A percentile compares a stretch with the other conserved stretches of the same genome.
Evolutionary conservation across 2,329 filamentous ascomycete species (phyloP).

Genomic region (Alternaria alternata): DNA sequence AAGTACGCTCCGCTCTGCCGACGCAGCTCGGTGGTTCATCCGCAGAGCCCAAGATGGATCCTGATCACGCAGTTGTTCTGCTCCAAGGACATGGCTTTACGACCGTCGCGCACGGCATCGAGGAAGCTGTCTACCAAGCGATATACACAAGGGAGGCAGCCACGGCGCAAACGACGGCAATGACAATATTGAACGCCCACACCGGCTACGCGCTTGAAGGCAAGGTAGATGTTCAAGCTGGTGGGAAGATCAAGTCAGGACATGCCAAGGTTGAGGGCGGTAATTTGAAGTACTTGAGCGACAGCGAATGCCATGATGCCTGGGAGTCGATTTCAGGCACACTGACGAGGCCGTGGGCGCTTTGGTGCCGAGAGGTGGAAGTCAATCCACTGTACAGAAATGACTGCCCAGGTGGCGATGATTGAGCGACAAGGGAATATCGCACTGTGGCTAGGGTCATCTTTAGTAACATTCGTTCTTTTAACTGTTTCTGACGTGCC

Average conservation of each 20-base stretch:
- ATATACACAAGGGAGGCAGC: constrained; percentile 55
- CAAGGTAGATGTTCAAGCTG: constrained; percentile 49
- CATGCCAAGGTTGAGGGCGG: constrained; percentile 54
- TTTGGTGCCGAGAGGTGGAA: constrained; percentile 56
- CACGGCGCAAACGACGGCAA: constrained; percentile 51
- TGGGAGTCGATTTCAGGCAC: constrained; percentile 49
- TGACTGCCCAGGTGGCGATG: constrained; percentile 45
- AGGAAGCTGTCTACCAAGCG: constrained; percentile 57
- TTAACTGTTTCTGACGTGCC: not conserved
- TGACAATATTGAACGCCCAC: constrained; percentile 45
- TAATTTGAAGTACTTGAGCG: constrained; percentile 53
- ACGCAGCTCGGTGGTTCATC: constrained; percentile 42
- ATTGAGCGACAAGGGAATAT: constrained; percentile 20
- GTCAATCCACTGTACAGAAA: constrained; percentile 52
- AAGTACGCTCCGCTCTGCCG: constrained; percentile 48
- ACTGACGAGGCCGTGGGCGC: constrained; percentile 52
- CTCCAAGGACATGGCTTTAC: constrained; percentile 59
- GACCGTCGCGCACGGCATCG: constrained; percentile 51
- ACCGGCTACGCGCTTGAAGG: constrained; percentile 51
- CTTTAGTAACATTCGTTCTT: not conserved
- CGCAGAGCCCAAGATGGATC: constrained; percentile 41
- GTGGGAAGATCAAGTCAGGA: constrained; percentile 52
- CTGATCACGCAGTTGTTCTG: constrained; percentile 48
- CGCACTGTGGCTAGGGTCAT: not conserved
- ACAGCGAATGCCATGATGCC: constrained; percentile 53